Conservation (phyloP, 2,329 filamentous ascomycete species). For the Drechslerella stenobrocha region DNA sequence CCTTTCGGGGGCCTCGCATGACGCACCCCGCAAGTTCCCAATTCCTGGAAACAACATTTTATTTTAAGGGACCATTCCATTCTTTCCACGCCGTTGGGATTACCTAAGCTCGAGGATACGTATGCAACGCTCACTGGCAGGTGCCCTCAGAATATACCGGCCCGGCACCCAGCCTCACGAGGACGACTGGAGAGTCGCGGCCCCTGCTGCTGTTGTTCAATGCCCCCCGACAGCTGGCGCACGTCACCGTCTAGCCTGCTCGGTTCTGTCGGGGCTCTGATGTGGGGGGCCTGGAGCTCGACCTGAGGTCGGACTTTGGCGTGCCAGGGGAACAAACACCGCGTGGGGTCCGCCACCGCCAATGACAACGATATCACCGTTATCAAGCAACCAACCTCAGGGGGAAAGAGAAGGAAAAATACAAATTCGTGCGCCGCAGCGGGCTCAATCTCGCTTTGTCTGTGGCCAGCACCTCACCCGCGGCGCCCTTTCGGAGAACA, state of each 20-base stretch:
- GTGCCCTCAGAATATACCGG: not conserved
- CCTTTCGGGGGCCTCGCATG: constrained; percentile 47
- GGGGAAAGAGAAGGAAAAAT: too few relatives aligned
- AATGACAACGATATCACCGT: constrained; percentile 26
- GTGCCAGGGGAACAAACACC: not conserved
- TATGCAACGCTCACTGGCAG: not conserved
- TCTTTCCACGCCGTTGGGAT: not conserved
- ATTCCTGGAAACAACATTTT: constrained; percentile 42
- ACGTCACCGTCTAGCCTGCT: not conserved
- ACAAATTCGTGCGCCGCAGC: too few relatives aligned
- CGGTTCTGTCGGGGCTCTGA: not conserved
- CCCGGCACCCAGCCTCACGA: too few relatives aligned
- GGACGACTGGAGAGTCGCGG: too few relatives aligned
- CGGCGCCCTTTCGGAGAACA: too few relatives aligned
- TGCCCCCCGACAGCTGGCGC: not conserved
- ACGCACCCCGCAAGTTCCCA: constrained; percentile 48
- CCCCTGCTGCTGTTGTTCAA: not conserved
- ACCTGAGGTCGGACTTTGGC: not conserved
- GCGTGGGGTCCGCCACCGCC: constrained; percentile 6
- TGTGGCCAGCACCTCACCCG: too few relatives aligned
- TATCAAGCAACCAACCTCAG: too few relatives aligned
- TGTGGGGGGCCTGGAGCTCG: not conserved
- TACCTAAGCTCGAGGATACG: not conserved
- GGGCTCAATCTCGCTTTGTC: too few relatives aligned
- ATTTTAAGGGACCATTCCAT: constrained; percentile 45